These are phyloP conservation scores for Coffea humblotiana DNA, from an alignment of 305 asterid genomes.

Conservation along the genomic window DNA sequence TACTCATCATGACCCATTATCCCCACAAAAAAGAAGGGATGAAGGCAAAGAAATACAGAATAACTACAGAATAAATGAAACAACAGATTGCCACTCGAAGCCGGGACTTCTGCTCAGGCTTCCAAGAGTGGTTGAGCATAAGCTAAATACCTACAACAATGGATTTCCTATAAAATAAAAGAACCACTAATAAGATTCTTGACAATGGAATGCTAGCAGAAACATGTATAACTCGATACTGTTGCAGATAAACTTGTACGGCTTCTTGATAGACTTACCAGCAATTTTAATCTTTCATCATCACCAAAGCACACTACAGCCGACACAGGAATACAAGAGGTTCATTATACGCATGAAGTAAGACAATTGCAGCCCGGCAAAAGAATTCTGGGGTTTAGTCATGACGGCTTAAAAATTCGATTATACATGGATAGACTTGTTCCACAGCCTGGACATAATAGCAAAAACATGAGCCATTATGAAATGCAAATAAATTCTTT, in stretches of 20 bases:
- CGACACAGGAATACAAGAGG: background rate
- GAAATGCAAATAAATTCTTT: background rate
- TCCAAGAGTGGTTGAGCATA: too few species aligned
- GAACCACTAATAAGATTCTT: background rate
- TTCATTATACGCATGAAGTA: background rate
- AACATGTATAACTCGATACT: too few species aligned
- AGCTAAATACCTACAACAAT: background rate
- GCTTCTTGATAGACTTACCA: background rate
- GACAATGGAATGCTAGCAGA: background rate
- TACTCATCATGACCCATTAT: background rate
- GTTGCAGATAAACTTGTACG: background rate
- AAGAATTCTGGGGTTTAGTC: conserved; percentile 25
- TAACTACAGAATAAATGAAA: background rate
- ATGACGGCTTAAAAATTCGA: conserved; percentile 54
- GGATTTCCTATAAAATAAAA: background rate
- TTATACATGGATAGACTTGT: conserved; percentile 66
- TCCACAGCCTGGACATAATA: conserved; percentile 61
- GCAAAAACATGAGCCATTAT: conserved; percentile 12
- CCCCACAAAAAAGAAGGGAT: conserved; percentile 4
- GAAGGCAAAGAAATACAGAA: background rate
- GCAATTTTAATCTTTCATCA: background rate
- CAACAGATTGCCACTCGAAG: background rate
- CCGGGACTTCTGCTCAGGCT: background rate
- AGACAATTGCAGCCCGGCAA: background rate
- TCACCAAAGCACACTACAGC: background rate